Conservation (phyloP, 2,329 filamentous ascomycete genomes). For the Fusarium algeriense region DNA sequence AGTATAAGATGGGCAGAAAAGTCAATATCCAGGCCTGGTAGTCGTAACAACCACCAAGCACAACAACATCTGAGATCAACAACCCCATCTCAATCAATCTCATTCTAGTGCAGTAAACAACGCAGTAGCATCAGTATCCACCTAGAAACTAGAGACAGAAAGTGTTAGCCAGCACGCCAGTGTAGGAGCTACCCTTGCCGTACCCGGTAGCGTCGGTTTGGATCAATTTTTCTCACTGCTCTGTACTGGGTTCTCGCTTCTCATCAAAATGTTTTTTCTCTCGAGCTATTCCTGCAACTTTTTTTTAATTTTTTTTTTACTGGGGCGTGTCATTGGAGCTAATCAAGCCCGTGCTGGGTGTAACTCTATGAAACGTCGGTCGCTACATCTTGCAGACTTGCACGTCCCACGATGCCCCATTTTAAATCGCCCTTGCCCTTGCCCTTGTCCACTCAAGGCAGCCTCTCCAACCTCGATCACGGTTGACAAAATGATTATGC, state of each 20-base stretch:
- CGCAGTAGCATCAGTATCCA: slow-evolving; percentile 36
- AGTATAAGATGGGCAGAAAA: not conserved
- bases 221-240: slow-evolving; percentile 33
- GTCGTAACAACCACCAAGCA: slow-evolving; percentile 33
- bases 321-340: slow-evolving; percentile 25
- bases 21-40: slow-evolving; percentile 8
- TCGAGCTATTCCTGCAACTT: slow-evolving; percentile 15
- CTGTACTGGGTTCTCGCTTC: slow-evolving; percentile 3
- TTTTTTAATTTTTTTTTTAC: slow-evolving; percentile 6
- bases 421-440: slow-evolving; percentile 38
- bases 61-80: slow-evolving; percentile 37
- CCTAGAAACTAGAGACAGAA: slow-evolving; percentile 29
- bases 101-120: slow-evolving; percentile 35
- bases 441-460: slow-evolving; percentile 30
- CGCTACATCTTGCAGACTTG: slow-evolving; percentile 40
- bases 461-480: not conserved
- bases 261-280: not conserved
- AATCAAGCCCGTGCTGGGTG: slow-evolving; percentile 28
- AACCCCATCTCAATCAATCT: slow-evolving; percentile 26
- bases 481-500: too few relatives aligned
- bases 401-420: slow-evolving; percentile 34
- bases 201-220: slow-evolving; percentile 45
- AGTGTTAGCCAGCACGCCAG: slow-evolving; percentile 41
- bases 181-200: slow-evolving; percentile 41
- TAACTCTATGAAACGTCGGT: slow-evolving; percentile 42